Evolutionary conservation across 169 alveolate genomes (phyloP), one percentile per base, ranked within the genome.

Genomic region (Eimeria mitis): DNA sequence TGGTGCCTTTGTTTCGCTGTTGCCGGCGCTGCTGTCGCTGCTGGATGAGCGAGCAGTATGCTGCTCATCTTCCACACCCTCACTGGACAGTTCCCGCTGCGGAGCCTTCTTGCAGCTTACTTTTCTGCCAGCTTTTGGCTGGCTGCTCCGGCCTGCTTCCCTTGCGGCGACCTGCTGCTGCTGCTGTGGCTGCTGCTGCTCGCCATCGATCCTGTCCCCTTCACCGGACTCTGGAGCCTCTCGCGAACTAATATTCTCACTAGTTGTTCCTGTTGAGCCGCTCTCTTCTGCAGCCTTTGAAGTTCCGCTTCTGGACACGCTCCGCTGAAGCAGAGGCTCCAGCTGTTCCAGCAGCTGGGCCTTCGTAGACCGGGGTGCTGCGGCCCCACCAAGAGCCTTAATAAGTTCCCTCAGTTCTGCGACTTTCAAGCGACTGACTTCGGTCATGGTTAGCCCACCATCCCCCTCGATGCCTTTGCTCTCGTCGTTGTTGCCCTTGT

Each of bases 401-500:
- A 91, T 75, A 13, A 91, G 85, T 49, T 37, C 95, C 34, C 73
- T 85, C 44, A 91, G 91, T 42, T 76, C 95, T n/a, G 95, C 81
- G 25, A 79, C 59, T 42, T 91, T 91, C 87, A 76, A 76, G 25
- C 63, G 52, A 52, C 75, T 71, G 47, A 91, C 3, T 19, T 91
- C 95, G 8, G 91, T 37, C 61, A 23, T 65, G 87, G 75, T 31
- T 40, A 91, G 73, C 63, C 92, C 59, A 4, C 56, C 84, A 56
- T 42, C 13, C 83, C 81, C 78, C 91, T 59, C 79, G 81, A 87
- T 85, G 9, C 54, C 76, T 25, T 52, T 19, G 88, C 65, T 34
- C 85, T 47, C 76, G 75, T 78, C 79, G 97, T 79, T 79, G 44
- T 34, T 59, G 61, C 94, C 49, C n/a, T 91, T 89, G n/a, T 40